A percentile compares a stretch with the other conserved stretches of the same genome.
Evolutionary conservation across 805 yeast genomes (phyloP).

Genomic region (Nakazawaea wyomingensis): DNA sequence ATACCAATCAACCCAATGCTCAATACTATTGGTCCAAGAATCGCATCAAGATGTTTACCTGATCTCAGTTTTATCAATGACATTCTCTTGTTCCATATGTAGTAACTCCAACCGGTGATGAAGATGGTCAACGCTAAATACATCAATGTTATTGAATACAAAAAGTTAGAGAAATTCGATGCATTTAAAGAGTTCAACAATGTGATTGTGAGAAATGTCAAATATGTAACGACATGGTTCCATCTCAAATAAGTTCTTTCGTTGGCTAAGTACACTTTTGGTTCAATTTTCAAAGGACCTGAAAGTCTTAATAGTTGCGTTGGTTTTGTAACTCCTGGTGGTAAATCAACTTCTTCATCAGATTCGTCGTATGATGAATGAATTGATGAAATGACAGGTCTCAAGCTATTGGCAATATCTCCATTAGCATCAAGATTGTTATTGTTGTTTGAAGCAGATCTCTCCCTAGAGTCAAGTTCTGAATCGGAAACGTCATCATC

Average conservation of each 20-base stretch:
- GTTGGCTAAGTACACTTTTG: slow-evolving; percentile 97
- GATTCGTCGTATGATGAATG: slow-evolving; percentile 42
- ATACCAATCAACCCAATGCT: slow-evolving; percentile 65
- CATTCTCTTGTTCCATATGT: slow-evolving; percentile 65
- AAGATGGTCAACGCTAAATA: slow-evolving; percentile 80
- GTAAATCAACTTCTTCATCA: slow-evolving; percentile 79
- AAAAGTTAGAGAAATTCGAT: slow-evolving; percentile 59
- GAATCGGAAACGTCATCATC: slow-evolving; percentile 21
- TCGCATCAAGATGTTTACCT: slow-evolving; percentile 83
- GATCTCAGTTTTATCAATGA: slow-evolving; percentile 73
- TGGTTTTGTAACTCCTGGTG: slow-evolving; percentile 88
- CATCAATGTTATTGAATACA: slow-evolving; percentile 67
- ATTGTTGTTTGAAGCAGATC: background rate
- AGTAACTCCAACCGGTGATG: slow-evolving; percentile 86
- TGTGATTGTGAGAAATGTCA: slow-evolving; percentile 80
- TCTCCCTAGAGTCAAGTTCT: background rate
- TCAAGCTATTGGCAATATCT: background rate
- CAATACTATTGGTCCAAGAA: slow-evolving; percentile 81
- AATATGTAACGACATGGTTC: slow-evolving; percentile 81
- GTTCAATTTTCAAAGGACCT: slow-evolving; percentile 91
- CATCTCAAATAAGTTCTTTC: slow-evolving; percentile 96
- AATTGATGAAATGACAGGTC: background rate
- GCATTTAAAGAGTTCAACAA: slow-evolving; percentile 69
- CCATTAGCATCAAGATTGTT: background rate
- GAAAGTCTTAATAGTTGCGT: slow-evolving; percentile 73